Base-by-base conservation (phyloP, 208 protist genomes). In the Leishmania turanica region DNA sequence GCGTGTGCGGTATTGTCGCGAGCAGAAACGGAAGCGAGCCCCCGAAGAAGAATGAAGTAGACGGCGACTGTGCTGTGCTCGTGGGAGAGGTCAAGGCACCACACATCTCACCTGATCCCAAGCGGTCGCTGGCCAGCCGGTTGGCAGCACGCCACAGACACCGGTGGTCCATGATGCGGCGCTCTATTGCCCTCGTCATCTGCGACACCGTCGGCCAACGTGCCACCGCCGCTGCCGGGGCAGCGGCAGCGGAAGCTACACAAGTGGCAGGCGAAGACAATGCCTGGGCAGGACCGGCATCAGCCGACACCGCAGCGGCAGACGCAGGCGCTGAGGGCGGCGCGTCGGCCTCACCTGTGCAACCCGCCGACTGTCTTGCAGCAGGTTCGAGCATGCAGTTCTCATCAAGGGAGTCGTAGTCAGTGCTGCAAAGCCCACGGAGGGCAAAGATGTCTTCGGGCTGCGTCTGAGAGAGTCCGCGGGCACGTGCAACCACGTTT, bases 61-160 rank as follows among this genome's bases (percentile, higher is more conserved):
- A 53, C 8, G 42, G 21, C 42, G 37, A 8, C 6, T 9, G 42
- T 24, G 24, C 19, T 53, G 68, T 42, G 15, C 42, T 34, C 34
- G 42, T n/a, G 42, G 24, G 24, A 53, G 68, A n/a, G 1, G 0
- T 24, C 24, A 27, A 70, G 3, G 3, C 37, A 27, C 37, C 2
- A 27, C 13, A 40, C 27, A 8, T 15, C 45, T 40, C 24, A 27
- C 49, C 27, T 45, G 13, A 13, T 2, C 3, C 47, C 31, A 24
- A 1, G 27, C 19, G n/a, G 19, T 75, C 71, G 34, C 47, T 40
- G 15, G 27, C 51, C n/a, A 69, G 3, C 27, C 0, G 27, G 27
- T 13, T 31, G 56, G 53, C 21, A n/a, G 21, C 60, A 64, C 66
- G 58, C 79, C 79, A 82, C 71, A 82, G 5, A 24, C 71, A 42